Evolutionary conservation across 2,329 filamentous ascomycete genomes (phyloP).

Genomic region (Phyllosticta capitalensis): DNA sequence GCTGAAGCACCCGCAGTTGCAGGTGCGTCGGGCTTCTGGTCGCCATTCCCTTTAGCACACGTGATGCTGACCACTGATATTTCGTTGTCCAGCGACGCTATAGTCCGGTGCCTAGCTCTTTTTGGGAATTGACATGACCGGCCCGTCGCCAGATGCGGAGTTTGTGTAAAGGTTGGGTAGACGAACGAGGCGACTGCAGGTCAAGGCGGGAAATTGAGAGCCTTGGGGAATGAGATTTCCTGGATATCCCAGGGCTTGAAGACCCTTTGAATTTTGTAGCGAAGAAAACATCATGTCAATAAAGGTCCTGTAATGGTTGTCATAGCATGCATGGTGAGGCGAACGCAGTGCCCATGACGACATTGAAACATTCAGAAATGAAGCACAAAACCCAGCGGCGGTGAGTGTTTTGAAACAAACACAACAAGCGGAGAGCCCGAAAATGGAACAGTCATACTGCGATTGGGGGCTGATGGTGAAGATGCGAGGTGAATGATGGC

Average conservation of each 20-base stretch:
- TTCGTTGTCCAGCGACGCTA: not conserved
- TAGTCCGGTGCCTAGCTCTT: not conserved
- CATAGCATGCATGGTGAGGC: not conserved
- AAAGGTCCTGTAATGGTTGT: not conserved
- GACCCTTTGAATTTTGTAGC: not conserved
- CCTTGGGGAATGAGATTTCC: not conserved
- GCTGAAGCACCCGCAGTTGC: not conserved
- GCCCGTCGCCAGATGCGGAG: not conserved
- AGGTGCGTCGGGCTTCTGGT: not conserved
- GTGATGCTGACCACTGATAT: not conserved
- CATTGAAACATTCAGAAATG: not conserved
- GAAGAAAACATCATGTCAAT: not conserved
- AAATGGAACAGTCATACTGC: too few relatives aligned
- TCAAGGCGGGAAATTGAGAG: not conserved
- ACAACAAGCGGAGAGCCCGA: not conserved
- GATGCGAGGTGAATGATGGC: not conserved
- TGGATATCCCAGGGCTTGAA: not conserved
- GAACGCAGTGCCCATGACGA: not conserved
- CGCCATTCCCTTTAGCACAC: not conserved
- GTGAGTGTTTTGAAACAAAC: not conserved
- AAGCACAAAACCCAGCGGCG: not conserved
- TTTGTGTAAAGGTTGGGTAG: not conserved
- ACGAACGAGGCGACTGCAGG: not conserved
- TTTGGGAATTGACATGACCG: not conserved
- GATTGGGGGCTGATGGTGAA: not conserved